Base-by-base conservation (phyloP, 2,329 filamentous ascomycete species). In the Camillea tinctor region DNA sequence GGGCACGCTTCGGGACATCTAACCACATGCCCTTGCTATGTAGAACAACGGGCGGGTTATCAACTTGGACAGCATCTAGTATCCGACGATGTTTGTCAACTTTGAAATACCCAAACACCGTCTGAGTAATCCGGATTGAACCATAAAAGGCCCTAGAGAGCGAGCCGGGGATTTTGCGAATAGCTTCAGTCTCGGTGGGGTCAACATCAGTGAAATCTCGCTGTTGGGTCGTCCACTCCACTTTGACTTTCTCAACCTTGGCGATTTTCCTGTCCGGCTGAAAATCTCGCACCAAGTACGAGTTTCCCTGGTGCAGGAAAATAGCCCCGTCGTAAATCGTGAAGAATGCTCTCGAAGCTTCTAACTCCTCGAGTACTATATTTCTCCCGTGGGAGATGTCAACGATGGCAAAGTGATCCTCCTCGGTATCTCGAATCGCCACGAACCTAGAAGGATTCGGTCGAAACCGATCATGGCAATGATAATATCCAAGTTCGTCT, bases 51-150 rank as follows among this genome's bases (percentile, higher is more conserved):
- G 95, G 93, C 2, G 94, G 93, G 67, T 97, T 97, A 73, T 97
- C 92, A 21, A 98, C 93, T 61, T 94, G 86, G 0, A 98, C 89
- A 2, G 94, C 94, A 73, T 99, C 95, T 15, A 98, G 84, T 59
- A 98, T 91, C 1, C 92, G 87, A 1, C 90, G 86, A 66, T 87
- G 89, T 71, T 89, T 90, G 75, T 98, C 93, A n/a, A 97, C 80
- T 73, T 98, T 98, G 83, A 97, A 98, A 79, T 95, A 99, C 1
- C 95, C 95, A 73, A 96, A 98, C 1, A 99, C 93, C 26, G 91
- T 89, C 66, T 94, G 90, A 64, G 89, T 86, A 69, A 98, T 93
- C 68, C 90, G 89, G 72, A 99, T 94, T 0, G 86, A 80, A 40
- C 95, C 95, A 72, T 92, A 93, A 76, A 92, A 98, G 1, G 93